Base-by-base conservation (phyloP, 2,329 filamentous ascomycete genomes). In the Monilinia vaccinii-corymbosi region DNA sequence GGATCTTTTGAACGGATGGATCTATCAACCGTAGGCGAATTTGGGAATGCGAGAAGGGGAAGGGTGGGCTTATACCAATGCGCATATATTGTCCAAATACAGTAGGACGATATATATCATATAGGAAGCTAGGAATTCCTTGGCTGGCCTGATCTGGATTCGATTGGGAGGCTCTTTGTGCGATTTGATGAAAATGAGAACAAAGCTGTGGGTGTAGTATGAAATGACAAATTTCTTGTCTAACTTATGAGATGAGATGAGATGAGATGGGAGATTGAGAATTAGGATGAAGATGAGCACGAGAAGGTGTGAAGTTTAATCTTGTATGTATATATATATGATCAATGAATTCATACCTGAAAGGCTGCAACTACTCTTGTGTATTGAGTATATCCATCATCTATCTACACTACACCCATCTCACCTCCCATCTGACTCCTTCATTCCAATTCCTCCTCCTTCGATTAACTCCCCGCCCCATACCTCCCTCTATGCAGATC, bases 1-100 rank as follows among this genome's bases (percentile, higher is more conserved):
- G 25, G 36, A 58, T 25, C 9, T 58, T 58, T 38, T 23, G 46
- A 32, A 51, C 36, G 38, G n/a, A 42, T 31, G 25, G 36, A 25
- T 53, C 38, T 58, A 40, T 51, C 36, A 18, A 51, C 47, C 14
- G 23, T 36, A 6, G 56, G 56, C 56, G 56, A 58, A 58, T 40
- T 51, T 40, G 36, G 56, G 36, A 48, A 32, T 44, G 25, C 14
- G 40, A 51, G 56, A 49, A 14, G 34, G 46, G 36, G 36, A 42
- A 32, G 32, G 36, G 23, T 32, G 53, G 44, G 44, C 11, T 36
- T 48, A 49, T 50, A 31, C 46, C 44, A 36, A 38, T 40, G 44
- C 38, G 36, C 50, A 42, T 42, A 21, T 42, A 42, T 52, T 52
- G 36, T 11, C 36, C 50, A 42, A 53, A 42, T 31, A 6, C 36